Percentiles rank a stretch among this genome's conserved stretches.
Conservation (phyloP, 306 rosid species). For the Ormosia semicastrata region DNA sequence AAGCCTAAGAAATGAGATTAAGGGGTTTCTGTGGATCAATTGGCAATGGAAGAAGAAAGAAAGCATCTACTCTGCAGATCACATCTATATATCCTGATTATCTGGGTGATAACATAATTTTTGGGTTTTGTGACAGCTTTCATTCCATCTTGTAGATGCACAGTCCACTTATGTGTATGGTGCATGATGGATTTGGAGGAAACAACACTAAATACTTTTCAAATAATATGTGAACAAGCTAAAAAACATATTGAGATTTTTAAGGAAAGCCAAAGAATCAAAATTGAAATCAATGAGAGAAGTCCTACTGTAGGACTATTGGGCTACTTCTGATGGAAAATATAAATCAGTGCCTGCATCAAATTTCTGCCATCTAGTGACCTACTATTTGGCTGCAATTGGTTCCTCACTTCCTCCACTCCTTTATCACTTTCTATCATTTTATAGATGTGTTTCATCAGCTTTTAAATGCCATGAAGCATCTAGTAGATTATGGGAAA, state of each 20-base stretch:
- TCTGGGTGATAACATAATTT: neutral
- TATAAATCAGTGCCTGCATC: too few species aligned
- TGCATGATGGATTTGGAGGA: conserved; percentile 6
- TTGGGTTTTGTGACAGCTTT: neutral
- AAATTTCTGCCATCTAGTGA: too few species aligned
- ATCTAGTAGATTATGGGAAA: neutral
- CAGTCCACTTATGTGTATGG: neutral
- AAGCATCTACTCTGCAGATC: neutral
- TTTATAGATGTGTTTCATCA: neutral
- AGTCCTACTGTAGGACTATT: too few species aligned
- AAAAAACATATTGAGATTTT: neutral
- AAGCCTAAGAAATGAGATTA: neutral
- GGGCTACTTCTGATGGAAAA: too few species aligned
- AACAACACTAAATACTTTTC: neutral
- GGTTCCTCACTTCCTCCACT: too few species aligned
- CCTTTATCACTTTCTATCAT: too few species aligned
- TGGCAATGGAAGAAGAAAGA: neutral
- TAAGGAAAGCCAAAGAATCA: neutral
- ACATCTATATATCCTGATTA: neutral
- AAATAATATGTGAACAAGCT: neutral
- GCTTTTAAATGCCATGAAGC: neutral
- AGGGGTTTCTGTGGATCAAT: neutral
- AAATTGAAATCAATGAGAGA: too few species aligned
- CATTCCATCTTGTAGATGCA: neutral
- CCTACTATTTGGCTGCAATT: too few species aligned